Percentiles rank a stretch among this genome's conserved stretches.
These are phyloP conservation scores for Fusarium anguioides DNA, from an alignment of 2,329 filamentous ascomycete genomes.

Conservation along the genomic window DNA sequence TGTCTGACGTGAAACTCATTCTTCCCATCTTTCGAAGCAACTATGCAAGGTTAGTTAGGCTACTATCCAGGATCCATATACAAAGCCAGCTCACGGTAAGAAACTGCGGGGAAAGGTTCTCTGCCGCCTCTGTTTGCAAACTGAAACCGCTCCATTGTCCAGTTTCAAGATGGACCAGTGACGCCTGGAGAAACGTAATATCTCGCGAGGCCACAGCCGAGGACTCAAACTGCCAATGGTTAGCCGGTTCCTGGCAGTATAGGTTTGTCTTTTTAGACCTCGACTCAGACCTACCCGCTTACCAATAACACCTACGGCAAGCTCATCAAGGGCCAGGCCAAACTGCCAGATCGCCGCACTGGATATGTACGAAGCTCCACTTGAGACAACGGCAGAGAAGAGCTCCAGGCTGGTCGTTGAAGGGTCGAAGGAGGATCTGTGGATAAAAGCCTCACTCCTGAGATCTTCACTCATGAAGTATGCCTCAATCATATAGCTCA, in stretches of 20 bases:
- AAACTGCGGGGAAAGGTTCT: constrained; percentile 31
- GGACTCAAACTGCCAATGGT: constrained; percentile 26
- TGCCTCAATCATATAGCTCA: constrained; percentile 36
- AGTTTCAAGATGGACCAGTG: constrained; percentile 40
- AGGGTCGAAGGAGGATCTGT: constrained; percentile 36
- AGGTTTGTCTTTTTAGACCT: not conserved
- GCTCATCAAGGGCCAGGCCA: constrained; percentile 38
- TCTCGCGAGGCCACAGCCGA: constrained; percentile 23
- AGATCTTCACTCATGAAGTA: constrained; percentile 34
- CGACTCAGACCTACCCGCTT: constrained; percentile 29
- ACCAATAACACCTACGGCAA: constrained; percentile 24
- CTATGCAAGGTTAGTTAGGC: constrained; percentile 24
- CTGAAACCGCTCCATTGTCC: constrained; percentile 42
- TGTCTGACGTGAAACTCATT: constrained; percentile 37
- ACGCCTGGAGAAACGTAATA: constrained; percentile 38
- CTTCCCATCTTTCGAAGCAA: constrained; percentile 38
- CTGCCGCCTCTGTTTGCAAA: constrained; percentile 35
- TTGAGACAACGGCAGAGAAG: constrained; percentile 38
- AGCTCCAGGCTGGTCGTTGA: constrained; percentile 28
- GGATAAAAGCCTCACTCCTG: constrained; percentile 36
- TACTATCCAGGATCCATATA: not conserved
- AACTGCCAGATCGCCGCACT: constrained; percentile 41
- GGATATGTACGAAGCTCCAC: constrained; percentile 36
- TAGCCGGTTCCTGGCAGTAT: not conserved
- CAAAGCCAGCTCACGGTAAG: constrained; percentile 28